phyloP scores from a whole-genome alignment of 169 alveolate genomes.

The Fabrea salina region DNA sequence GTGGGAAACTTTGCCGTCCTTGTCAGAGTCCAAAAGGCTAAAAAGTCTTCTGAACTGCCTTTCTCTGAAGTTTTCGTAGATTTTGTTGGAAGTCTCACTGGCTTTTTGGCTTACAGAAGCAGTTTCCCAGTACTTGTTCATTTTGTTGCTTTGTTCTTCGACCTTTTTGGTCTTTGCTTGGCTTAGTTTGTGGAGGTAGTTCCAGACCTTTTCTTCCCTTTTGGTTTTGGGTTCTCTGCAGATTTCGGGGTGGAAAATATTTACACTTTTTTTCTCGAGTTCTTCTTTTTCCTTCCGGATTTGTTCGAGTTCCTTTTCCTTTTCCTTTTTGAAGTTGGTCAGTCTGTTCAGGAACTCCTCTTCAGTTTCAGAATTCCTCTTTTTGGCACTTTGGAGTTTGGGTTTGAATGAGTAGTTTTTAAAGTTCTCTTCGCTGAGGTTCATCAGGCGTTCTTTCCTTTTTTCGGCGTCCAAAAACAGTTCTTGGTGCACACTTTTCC shows the following conservation, averaged over 20 bases:
- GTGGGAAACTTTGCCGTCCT: constrained; percentile 17
- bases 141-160: not conserved
- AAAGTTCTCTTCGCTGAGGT: not conserved
- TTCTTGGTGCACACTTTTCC: not conserved
- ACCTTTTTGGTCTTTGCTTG: constrained; percentile 5
- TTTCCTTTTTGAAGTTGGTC: not conserved
- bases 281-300: not conserved
- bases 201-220: not conserved
- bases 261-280: not conserved
- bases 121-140: not conserved
- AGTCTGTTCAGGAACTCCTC: constrained; percentile 18
- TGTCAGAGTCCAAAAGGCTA: constrained; percentile 6
- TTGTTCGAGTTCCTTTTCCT: constrained; percentile 2
- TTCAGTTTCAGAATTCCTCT: not conserved
- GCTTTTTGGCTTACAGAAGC: constrained; percentile 2
- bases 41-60: constrained; percentile 7
- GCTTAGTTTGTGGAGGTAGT: not conserved
- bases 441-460: not conserved
- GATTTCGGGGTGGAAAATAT: not conserved
- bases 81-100: constrained; percentile 3
- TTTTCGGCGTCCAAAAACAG: not conserved
- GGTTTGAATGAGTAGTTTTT: not conserved
- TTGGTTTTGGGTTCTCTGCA: not conserved
- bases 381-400: not conserved
- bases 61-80: not conserved